Evolutionary conservation across 2,329 filamentous ascomycete genomes (phyloP).

Genomic region (Pseudogymnoascus sp.): DNA sequence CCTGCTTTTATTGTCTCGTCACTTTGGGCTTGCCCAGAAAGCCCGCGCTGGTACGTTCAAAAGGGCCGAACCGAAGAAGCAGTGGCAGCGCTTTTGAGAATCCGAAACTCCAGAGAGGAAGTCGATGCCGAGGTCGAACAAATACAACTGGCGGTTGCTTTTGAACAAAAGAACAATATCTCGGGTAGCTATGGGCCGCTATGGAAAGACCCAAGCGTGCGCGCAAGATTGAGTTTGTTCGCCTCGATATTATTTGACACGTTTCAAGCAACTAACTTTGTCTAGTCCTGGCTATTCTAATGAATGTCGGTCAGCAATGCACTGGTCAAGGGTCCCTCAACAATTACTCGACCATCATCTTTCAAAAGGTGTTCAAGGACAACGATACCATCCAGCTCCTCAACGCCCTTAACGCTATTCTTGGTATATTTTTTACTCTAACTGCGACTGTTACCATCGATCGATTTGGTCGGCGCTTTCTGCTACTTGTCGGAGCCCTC

Average conservation of each 20-base stretch:
- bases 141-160: conserved; percentile 48
- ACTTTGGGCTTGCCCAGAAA: conserved; percentile 35
- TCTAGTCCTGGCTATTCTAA: conserved; percentile 38
- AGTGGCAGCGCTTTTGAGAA: conserved; percentile 42
- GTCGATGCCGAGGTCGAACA: conserved; percentile 45
- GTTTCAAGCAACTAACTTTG: not conserved
- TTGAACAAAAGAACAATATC: conserved; percentile 45
- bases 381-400: conserved; percentile 44
- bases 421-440: conserved; percentile 47
- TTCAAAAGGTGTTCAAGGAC: conserved; percentile 45
- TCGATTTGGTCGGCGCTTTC: conserved; percentile 45
- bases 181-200: conserved; percentile 44
- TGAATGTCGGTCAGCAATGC: conserved; percentile 49
- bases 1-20: conserved; percentile 42
- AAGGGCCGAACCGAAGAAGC: conserved; percentile 50
- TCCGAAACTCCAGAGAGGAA: conserved; percentile 29
- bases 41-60: conserved; percentile 47
- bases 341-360: conserved; percentile 48
- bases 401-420: conserved; percentile 49
- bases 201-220: conserved; percentile 48
- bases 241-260: not conserved
- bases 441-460: conserved; percentile 50
- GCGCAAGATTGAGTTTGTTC: conserved; percentile 39
- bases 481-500: conserved; percentile 44
- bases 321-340: conserved; percentile 49